A percentile compares a stretch with the other conserved stretches of the same genome.
phyloP scores from a whole-genome alignment of 164 flowering plant genomes.

The Pachysandra terminalis region DNA sequence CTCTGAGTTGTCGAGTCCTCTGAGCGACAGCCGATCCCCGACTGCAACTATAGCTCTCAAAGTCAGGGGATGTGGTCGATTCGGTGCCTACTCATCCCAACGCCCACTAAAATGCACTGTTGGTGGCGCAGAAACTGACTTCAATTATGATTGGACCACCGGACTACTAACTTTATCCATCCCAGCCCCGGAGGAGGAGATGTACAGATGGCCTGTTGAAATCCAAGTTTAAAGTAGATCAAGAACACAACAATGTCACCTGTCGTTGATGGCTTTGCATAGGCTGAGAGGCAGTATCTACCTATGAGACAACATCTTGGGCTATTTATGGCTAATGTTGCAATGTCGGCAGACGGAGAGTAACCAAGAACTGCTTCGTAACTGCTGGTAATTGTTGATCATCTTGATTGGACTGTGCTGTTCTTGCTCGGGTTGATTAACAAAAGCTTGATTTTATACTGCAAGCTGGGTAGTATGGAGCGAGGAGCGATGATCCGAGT shows the following conservation, averaged over 20 bases:
- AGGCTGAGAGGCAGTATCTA: too few relatives aligned
- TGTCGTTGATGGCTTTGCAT: too few relatives aligned
- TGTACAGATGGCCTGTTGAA: constrained; percentile 42
- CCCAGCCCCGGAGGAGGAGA: constrained; percentile 46
- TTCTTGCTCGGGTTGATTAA: too few relatives aligned
- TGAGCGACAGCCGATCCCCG: constrained; percentile 35
- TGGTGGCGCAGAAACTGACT: constrained; percentile 37
- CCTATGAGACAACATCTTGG: too few relatives aligned
- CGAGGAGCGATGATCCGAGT: too few relatives aligned
- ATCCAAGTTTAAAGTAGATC: constrained; percentile 44
- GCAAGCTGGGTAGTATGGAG: too few relatives aligned
- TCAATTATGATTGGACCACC: constrained; percentile 40
- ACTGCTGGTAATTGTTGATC: too few relatives aligned
- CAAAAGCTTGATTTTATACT: too few relatives aligned
- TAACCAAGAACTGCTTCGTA: too few relatives aligned
- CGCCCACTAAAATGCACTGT: constrained; percentile 64
- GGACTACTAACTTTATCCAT: constrained; percentile 57
- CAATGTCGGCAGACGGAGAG: too few relatives aligned
- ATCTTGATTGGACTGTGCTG: too few relatives aligned
- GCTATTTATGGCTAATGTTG: too few relatives aligned
- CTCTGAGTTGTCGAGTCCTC: constrained; percentile 27
- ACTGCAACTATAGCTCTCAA: constrained; percentile 49
- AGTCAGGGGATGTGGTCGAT: constrained; percentile 75
- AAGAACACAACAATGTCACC: neutral
- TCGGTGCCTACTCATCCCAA: constrained; percentile 81